Evolutionary conservation across 75 land plant species (phyloP).

Genomic region (Cunninghamia lanceolata): DNA sequence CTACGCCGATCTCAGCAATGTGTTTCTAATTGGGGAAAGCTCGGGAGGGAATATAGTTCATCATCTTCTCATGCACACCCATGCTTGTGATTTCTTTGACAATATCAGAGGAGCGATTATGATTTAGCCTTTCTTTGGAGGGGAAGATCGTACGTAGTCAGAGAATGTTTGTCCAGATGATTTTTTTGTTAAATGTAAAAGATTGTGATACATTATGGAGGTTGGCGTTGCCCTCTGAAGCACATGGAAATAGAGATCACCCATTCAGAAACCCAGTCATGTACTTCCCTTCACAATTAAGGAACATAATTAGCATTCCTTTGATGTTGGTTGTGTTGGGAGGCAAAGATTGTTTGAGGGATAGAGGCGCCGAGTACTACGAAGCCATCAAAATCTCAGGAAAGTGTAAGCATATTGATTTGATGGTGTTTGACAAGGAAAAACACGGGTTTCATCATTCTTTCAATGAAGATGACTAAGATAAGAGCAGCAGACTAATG

Average conservation of each 20-base stretch:
- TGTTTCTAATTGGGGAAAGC: constrained; percentile 64
- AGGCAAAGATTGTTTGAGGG: constrained; percentile 56
- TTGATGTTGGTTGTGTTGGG: constrained; percentile 45
- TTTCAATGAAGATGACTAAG: no score
- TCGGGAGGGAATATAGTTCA: constrained; percentile 75
- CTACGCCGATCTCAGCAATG: constrained; percentile 24
- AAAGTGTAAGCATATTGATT: constrained; percentile 15
- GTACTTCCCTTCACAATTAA: neutral
- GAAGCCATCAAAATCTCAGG: constrained; percentile 29
- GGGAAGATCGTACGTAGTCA: constrained; percentile 26
- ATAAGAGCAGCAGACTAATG: neutral
- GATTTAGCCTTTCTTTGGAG: constrained; percentile 51
- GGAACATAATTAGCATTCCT: constrained; percentile 33
- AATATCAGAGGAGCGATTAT: constrained; percentile 26
- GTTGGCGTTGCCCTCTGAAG: constrained; percentile 43
- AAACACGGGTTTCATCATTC: constrained; percentile 21
- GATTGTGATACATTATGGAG: constrained; percentile 56
- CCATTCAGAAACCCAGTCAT: constrained; percentile 39
- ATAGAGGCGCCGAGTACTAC: constrained; percentile 48
- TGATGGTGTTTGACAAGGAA: constrained; percentile 32
- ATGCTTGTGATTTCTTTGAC: neutral
- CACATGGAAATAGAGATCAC: constrained; percentile 28
- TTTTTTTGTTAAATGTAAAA: constrained; percentile 10
- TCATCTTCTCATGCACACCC: constrained; percentile 15
- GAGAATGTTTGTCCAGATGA: constrained; percentile 13